Percentiles rank a stretch among this genome's conserved stretches.
Conservation (phyloP, 2,329 filamentous ascomycete species). For the Fusarium sp. region DNA sequence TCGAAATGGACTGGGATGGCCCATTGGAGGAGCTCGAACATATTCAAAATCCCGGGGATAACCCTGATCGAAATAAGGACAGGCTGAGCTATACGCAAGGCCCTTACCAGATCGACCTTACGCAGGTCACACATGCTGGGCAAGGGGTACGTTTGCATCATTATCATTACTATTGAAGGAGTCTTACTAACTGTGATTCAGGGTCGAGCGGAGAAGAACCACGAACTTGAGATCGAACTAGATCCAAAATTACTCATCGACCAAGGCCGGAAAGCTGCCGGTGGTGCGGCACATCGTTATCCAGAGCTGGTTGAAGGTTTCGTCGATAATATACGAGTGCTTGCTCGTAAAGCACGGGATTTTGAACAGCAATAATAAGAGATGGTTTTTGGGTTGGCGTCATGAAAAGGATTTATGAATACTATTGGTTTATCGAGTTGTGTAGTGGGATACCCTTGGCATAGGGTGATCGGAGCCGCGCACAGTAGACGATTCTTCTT, state of each 20-base stretch:
- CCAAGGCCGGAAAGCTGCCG: slow-evolving; percentile 69
- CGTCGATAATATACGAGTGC: slow-evolving; percentile 75
- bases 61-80: slow-evolving; percentile 82
- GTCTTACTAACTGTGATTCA: slow-evolving; percentile 41
- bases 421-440: not conserved
- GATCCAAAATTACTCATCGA: slow-evolving; percentile 71
- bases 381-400: not conserved
- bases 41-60: slow-evolving; percentile 52
- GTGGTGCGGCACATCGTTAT: slow-evolving; percentile 68
- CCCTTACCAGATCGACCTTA: slow-evolving; percentile 90
- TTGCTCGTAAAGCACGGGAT: slow-evolving; percentile 60
- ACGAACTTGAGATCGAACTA: slow-evolving; percentile 85
- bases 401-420: slow-evolving; percentile 1
- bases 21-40: slow-evolving; percentile 67
- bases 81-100: slow-evolving; percentile 90
- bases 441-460: not conserved
- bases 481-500: not conserved
- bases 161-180: not conserved
- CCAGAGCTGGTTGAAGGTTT: slow-evolving; percentile 77
- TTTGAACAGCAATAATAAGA: slow-evolving; percentile 29
- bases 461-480: not conserved
- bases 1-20: slow-evolving; percentile 90
- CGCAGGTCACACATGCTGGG: slow-evolving; percentile 76
- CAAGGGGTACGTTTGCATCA: slow-evolving; percentile 51
- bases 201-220: slow-evolving; percentile 69